Percentiles rank a stretch among this genome's conserved stretches.
Evolutionary conservation across 768 basidiomycete species (phyloP).

Genomic region (Panus rudis): DNA sequence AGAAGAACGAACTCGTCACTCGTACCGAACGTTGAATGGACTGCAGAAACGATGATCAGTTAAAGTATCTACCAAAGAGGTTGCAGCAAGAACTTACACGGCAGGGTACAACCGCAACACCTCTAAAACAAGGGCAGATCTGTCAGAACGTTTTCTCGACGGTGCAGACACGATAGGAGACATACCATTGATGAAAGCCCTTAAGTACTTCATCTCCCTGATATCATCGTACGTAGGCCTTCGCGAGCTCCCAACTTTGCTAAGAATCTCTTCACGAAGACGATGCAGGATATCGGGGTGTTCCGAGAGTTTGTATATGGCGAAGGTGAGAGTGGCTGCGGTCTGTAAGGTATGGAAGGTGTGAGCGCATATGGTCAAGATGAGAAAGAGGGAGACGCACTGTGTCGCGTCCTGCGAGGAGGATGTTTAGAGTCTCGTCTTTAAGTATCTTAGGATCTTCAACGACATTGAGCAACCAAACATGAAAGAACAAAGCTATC

Average conservation of each 20-base stretch:
- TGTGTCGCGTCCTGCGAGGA: conserved; percentile 54
- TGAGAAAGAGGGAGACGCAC: conserved; percentile 13
- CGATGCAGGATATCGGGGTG: conserved; percentile 39
- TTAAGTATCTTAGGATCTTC: conserved; percentile 38
- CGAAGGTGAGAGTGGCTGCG: conserved; percentile 45
- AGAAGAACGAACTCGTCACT: conserved; percentile 4
- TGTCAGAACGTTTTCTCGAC: neutral
- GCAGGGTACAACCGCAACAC: conserved; percentile 46
- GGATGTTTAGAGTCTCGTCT: conserved; percentile 48
- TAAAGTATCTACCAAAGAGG: too few relatives aligned
- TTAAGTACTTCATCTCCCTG: conserved; percentile 49
- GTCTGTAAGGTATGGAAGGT: conserved; percentile 16
- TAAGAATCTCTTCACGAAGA: conserved; percentile 45
- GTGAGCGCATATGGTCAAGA: neutral
- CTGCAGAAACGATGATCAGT: conserved; percentile 2
- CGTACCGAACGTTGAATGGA: conserved; percentile 29
- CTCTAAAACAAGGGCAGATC: conserved; percentile 26
- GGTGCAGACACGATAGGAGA: neutral
- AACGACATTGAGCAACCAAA: neutral
- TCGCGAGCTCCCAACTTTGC: conserved; percentile 34
- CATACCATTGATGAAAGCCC: conserved; percentile 50
- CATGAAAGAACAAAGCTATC: conserved; percentile 14
- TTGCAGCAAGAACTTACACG: conserved; percentile 19
- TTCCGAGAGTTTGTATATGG: conserved; percentile 46
- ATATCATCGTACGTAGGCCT: conserved; percentile 50